Percentiles rank a stretch among this genome's conserved stretches.
phyloP scores from a whole-genome alignment of 1,284 basidiomycete genomes.

The Polyporus tsugae region DNA sequence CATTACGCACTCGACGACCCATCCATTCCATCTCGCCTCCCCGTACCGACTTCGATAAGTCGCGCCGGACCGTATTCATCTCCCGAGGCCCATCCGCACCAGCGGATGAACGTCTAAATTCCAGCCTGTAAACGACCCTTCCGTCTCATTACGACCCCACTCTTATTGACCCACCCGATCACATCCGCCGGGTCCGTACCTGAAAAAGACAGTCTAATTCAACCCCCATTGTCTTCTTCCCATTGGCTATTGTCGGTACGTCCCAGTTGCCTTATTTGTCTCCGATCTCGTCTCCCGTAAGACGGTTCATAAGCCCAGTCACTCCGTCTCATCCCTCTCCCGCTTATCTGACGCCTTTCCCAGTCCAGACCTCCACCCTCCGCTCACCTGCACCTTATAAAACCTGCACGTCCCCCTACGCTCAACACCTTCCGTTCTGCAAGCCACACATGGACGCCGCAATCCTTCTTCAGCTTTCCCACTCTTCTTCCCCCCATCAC shows the following conservation, averaged over 20 bases:
- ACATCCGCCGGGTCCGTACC: conserved; percentile 31
- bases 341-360: conserved; percentile 26
- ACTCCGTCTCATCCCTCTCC: conserved; percentile 27
- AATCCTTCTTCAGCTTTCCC: conserved; percentile 32
- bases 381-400: conserved; percentile 28
- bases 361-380: conserved; percentile 27
- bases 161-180: conserved; percentile 29
- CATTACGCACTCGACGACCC: conserved; percentile 28
- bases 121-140: conserved; percentile 3
- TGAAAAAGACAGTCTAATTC: conserved; percentile 21
- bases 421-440: conserved; percentile 19
- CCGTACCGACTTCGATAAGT: conserved; percentile 9
- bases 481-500: conserved; percentile 26
- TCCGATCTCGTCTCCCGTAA: conserved; percentile 27
- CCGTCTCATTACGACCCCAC: conserved; percentile 27
- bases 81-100: conserved; percentile 5
- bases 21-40: conserved; percentile 22
- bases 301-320: conserved; percentile 28
- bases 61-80: conserved; percentile 8
- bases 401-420: conserved; percentile 17
- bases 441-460: conserved; percentile 35
- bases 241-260: conserved; percentile 28
- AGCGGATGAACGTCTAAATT: not conserved
- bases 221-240: conserved; percentile 21
- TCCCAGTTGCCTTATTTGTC: conserved; percentile 25